Conservation (phyloP, 2,329 filamentous ascomycete genomes). For the Rhinocladiella mackenziei region DNA sequence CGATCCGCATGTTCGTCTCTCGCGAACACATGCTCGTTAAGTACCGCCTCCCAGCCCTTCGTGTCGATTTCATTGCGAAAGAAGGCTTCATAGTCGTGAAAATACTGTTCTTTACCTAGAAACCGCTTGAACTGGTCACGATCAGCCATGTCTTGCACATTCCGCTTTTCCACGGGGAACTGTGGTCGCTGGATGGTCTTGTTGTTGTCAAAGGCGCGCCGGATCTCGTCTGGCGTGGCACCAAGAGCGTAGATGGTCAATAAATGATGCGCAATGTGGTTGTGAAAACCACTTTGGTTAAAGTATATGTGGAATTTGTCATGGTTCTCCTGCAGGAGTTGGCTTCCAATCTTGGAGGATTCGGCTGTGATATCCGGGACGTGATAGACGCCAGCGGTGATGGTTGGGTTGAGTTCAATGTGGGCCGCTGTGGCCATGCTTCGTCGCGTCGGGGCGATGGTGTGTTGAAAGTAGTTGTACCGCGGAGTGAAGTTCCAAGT, state of each 20-base stretch:
- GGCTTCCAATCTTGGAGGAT: conserved; percentile 59
- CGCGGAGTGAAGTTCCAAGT: no score
- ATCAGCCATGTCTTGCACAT: conserved; percentile 56
- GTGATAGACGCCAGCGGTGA: conserved; percentile 48
- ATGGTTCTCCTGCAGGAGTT: conserved; percentile 73
- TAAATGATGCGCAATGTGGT: conserved; percentile 29
- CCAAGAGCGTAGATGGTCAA: conserved; percentile 54
- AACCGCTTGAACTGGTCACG: conserved; percentile 54
- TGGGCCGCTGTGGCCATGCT: conserved; percentile 48
- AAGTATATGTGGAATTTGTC: conserved; percentile 73
- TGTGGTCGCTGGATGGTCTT: conserved; percentile 60
- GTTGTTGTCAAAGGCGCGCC: conserved; percentile 63
- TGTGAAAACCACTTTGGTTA: conserved; percentile 70
- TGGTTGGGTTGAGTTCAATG: conserved; percentile 43
- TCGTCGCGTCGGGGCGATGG: no score
- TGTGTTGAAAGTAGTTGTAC: no score
- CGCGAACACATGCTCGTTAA: conserved; percentile 59
- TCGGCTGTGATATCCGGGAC: conserved; percentile 45
- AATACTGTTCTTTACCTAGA: conserved; percentile 62
- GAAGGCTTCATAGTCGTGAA: conserved; percentile 70
- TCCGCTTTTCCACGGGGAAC: conserved; percentile 45
- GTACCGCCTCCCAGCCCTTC: conserved; percentile 54
- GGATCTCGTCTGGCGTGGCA: conserved; percentile 54
- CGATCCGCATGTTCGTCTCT: conserved; percentile 62
- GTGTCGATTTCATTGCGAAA: conserved; percentile 69